Evolutionary conservation across 176 grass and related monocot species (phyloP), one percentile per base, ranked within the genome.

Genomic region (Triticum urartu): DNA sequence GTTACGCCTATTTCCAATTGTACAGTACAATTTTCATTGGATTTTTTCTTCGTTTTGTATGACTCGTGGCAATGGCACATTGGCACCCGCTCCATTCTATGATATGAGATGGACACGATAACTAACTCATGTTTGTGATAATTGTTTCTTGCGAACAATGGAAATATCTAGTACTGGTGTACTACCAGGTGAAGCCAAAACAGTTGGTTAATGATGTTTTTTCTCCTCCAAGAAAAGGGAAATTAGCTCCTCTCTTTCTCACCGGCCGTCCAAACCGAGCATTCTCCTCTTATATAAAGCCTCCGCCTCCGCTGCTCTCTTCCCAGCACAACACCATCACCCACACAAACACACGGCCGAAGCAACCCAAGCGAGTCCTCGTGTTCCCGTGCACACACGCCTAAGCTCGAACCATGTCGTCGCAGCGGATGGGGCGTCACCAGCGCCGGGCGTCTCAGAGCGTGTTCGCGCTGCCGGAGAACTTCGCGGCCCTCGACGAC

Each of bases 401-500:
- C 72, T 1, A 52, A 26, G 6, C 72, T 30, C 4, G 39, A 59
- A 68, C 45, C 72, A 90, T 87, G 88, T 88, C 88, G 89, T 97
- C 94, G 63, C 87, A 92, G 74, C 85, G 87, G 75, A 66, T 88
- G 3, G 89, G 81, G 20, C 87, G 91, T 1, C 94, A 97, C 87
- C 94, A 90, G 83, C 85, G 91, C n/a, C 74, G 94, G 82, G 87
- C 89, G 66, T 97, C 94, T 28, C 94, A 97, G 79, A 92, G 85
- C 84, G 89, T 92, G 43, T 97, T 97, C 64, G 82, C 62, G 39
- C 90, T 97, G 20, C 92, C 94, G 17, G 94, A 94, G 9, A 92
- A 77, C 83, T 81, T 97, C 36, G 79, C 89, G 8, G 20, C 66
- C 83, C 81, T 86, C 11, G 87, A 84, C 42, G 94, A 87, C 80